Evolutionary conservation across 2,329 filamentous ascomycete genomes (phyloP).

Genomic region (Monosporascus sp.): DNA sequence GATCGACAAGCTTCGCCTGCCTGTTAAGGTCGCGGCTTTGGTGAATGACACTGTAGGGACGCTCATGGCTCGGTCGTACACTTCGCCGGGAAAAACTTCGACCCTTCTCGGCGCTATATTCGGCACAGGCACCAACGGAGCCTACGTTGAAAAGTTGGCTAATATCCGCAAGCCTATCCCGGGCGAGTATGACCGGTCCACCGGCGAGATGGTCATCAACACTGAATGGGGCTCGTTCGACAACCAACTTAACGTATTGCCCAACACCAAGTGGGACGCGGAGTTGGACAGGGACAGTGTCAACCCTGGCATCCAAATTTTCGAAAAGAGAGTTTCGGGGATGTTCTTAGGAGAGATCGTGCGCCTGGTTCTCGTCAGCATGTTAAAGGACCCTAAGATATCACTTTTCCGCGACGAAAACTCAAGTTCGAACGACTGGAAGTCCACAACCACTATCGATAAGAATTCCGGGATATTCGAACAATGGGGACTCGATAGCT

Average conservation of each 20-base stretch:
- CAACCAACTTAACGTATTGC: conserved; percentile 83
- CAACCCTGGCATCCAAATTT: conserved; percentile 96
- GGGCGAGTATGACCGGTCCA: conserved; percentile 69
- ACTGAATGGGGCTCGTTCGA: conserved; percentile 99
- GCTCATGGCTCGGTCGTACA: conserved; percentile 95
- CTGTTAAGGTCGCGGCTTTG: conserved; percentile 89
- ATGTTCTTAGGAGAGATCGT: conserved; percentile 98
- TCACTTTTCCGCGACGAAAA: conserved; percentile 73
- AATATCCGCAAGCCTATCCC: conserved; percentile 75
- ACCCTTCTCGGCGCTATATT: conserved; percentile 96
- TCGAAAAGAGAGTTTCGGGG: conserved; percentile 95
- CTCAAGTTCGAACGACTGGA: conserved; percentile 64
- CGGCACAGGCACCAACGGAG: conserved; percentile 94
- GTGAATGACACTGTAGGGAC: conserved; percentile 98
- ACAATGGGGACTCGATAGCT: conserved; percentile 87
- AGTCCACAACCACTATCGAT: conserved; percentile 64
- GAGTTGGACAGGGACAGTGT: conserved; percentile 73
- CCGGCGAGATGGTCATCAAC: conserved; percentile 95
- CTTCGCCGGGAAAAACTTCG: conserved; percentile 77
- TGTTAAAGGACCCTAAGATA: conserved; percentile 62
- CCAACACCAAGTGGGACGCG: conserved; percentile 76
- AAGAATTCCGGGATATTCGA: conserved; percentile 63
- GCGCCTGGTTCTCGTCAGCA: conserved; percentile 66
- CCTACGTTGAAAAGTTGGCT: conserved; percentile 86
- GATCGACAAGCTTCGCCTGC: conserved; percentile 79